These are phyloP conservation scores for Pythium rhizo-oryzae DNA, from an alignment of 352 stramenopile species.

Conservation along the genomic window DNA sequence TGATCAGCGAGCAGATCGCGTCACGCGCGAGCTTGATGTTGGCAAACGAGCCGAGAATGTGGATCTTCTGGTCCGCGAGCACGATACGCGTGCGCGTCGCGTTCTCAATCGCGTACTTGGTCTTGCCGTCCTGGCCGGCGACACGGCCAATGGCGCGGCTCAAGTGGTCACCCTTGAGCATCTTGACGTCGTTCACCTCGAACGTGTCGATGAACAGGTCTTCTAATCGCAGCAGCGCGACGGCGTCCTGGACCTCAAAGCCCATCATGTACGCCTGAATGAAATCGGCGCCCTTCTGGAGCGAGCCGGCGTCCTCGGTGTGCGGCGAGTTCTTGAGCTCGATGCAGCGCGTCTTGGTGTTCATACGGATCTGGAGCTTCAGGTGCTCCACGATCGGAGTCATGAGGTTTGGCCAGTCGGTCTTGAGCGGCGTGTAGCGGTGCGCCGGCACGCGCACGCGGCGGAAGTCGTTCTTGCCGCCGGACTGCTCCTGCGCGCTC, in stretches of 20 bases:
- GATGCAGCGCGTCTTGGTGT: conserved; percentile 98
- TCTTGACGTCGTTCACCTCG: conserved; percentile 97
- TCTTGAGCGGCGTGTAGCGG: conserved; percentile 98
- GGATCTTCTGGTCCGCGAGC: conserved; percentile 97
- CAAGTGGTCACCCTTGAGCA: conserved; percentile 98
- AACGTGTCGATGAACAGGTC: conserved; percentile 99
- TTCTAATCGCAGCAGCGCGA: conserved; percentile 98
- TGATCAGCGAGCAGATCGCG: conserved; percentile 90
- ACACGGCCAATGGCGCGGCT: conserved; percentile 98
- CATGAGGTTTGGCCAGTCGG: conserved; percentile 99
- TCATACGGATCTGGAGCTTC: conserved; percentile 98
- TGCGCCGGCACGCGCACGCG: conserved; percentile 96
- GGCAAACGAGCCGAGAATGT: conserved; percentile 98
- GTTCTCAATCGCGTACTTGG: conserved; percentile 99
- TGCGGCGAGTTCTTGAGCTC: conserved; percentile 97
- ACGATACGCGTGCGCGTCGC: conserved; percentile 99
- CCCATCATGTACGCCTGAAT: conserved; percentile 99
- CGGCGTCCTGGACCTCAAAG: conserved; percentile 98
- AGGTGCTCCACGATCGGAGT: conserved; percentile 99
- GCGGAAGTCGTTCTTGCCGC: conserved; percentile 95
- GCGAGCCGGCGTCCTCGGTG: conserved; percentile 92
- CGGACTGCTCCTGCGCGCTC: conserved; percentile 68
- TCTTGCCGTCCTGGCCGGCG: conserved; percentile 99
- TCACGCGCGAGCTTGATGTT: conserved; percentile 99
- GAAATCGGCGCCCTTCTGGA: conserved; percentile 98